These are phyloP conservation scores for Verticillium klebahnii DNA, from an alignment of 2,329 filamentous ascomycete species.

Conservation along the genomic window DNA sequence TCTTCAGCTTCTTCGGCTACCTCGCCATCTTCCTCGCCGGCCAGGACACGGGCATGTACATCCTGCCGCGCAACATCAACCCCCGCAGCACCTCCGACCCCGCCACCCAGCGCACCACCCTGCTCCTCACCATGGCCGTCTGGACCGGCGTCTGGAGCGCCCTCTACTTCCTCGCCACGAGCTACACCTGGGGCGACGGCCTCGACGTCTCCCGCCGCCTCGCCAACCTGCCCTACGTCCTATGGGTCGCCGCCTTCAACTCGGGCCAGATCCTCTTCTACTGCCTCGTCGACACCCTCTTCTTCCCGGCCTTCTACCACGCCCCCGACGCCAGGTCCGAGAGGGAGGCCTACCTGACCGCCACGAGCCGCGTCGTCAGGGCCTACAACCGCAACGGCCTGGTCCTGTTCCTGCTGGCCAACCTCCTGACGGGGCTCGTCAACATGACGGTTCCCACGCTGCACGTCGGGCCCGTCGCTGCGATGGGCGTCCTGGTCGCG, in stretches of 20 bases:
- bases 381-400: conserved; percentile 89
- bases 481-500: conserved; percentile 69
- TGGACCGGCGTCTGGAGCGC: conserved; percentile 65
- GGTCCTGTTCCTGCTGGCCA: conserved; percentile 79
- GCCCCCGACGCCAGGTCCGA: conserved; percentile 53
- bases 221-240: conserved; percentile 87
- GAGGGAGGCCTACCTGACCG: conserved; percentile 56
- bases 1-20: conserved; percentile 94
- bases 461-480: conserved; percentile 56
- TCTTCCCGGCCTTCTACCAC: conserved; percentile 70
- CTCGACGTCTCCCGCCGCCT: conserved; percentile 80
- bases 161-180: conserved; percentile 66
- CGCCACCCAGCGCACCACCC: conserved; percentile 45
- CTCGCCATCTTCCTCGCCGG: conserved; percentile 91
- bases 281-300: conserved; percentile 68
- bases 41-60: conserved; percentile 74
- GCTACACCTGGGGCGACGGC: conserved; percentile 64
- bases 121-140: conserved; percentile 58
- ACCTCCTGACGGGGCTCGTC: conserved; percentile 81
- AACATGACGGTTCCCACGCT: conserved; percentile 85
- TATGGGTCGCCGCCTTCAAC: conserved; percentile 94
- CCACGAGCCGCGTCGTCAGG: conserved; percentile 76
- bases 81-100: conserved; percentile 35
- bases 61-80: conserved; percentile 60
- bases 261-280: conserved; percentile 75